phyloP scores from a whole-genome alignment of 179 eudicot genomes.

The Nepenthes alata region DNA sequence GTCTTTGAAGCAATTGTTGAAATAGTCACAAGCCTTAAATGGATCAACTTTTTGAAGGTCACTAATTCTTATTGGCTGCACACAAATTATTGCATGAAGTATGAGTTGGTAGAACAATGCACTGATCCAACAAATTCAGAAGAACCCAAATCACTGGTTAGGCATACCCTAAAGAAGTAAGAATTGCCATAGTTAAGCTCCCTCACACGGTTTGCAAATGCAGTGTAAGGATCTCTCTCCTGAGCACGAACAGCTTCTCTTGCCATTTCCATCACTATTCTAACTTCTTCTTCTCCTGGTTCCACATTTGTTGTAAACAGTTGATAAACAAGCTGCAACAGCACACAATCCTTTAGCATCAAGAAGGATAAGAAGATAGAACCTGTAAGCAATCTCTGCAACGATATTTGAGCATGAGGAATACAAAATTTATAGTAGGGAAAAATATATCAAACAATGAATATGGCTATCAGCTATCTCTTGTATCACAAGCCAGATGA shows the following conservation, averaged over 20 bases:
- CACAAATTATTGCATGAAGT: not conserved
- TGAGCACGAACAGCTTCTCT: conserved; percentile 85
- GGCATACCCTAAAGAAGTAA: conserved; percentile 64
- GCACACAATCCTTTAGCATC: not conserved
- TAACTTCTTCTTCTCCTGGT: conserved; percentile 76
- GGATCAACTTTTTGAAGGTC: conserved; percentile 75
- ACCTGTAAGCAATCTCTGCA: not conserved
- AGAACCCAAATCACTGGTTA: not conserved
- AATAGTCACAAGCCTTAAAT: conserved; percentile 72
- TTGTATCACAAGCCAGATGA: too few species aligned
- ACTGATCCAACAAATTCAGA: not conserved
- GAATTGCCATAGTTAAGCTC: conserved; percentile 85
- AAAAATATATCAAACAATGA: too few species aligned
- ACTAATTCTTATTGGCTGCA: conserved; percentile 65
- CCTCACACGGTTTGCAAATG: conserved; percentile 75
- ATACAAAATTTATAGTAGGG: too few species aligned
- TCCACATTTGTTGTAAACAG: conserved; percentile 58
- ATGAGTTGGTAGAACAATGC: not conserved
- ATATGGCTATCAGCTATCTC: too few species aligned
- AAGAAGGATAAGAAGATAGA: not conserved
- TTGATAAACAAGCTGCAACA: conserved; percentile 73
- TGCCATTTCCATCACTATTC: conserved; percentile 87
- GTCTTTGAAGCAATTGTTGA: conserved; percentile 69
- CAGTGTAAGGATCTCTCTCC: conserved; percentile 88
- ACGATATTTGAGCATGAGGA: too few species aligned